Evolutionary conservation across 202 grass and related monocot genomes (phyloP).

Genomic region (Schoenoplectus tabernaemontani): DNA sequence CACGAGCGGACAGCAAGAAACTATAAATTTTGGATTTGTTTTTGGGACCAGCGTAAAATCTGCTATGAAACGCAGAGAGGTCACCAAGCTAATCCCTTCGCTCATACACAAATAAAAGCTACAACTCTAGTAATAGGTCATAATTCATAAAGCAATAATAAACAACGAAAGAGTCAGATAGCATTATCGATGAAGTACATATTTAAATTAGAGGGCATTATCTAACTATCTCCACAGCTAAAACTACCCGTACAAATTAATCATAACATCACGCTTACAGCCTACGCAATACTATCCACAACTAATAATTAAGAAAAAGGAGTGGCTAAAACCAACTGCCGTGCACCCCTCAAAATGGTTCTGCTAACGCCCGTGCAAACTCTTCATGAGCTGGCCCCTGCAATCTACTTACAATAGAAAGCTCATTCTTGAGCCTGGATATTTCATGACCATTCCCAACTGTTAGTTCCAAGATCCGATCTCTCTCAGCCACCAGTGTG

Average conservation of each 20-base stretch:
- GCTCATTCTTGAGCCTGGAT: conserved; percentile 15
- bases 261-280: not conserved
- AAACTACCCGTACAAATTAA: not conserved
- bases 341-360: not conserved
- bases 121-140: not conserved
- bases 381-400: not conserved
- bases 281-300: not conserved
- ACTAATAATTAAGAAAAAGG: not conserved
- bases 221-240: not conserved
- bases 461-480: not conserved
- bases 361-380: not conserved
- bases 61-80: not conserved
- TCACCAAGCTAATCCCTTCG: not conserved
- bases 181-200: not conserved
- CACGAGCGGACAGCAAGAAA: not conserved
- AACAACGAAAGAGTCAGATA: not conserved
- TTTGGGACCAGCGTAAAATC: not conserved
- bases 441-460: conserved; percentile 18
- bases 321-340: not conserved
- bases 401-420: not conserved
- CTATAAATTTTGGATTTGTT: not conserved
- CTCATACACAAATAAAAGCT: not conserved
- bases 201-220: not conserved
- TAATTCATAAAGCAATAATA: not conserved
- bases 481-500: conserved; percentile 1